A percentile compares a stretch with the other conserved stretches of the same genome.
Conservation (phyloP, 1,284 basidiomycete species). For the Marasmius sp. region DNA sequence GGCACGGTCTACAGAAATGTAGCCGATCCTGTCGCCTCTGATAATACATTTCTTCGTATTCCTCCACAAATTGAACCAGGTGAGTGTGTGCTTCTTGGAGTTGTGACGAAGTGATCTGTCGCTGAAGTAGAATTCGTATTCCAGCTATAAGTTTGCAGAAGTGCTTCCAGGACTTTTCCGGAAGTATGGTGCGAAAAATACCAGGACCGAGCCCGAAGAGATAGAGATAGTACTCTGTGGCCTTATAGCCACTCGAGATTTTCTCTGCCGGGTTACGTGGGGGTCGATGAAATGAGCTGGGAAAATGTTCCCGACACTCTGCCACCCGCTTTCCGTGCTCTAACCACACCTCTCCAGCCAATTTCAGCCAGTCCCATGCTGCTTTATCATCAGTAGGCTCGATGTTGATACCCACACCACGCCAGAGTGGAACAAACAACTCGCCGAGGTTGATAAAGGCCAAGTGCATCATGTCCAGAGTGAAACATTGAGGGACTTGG, state of each 20-base stretch:
- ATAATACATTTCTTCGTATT: constrained; percentile 32
- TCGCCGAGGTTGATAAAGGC: constrained; percentile 32
- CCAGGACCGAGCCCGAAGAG: constrained; percentile 34
- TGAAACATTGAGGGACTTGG: constrained; percentile 18
- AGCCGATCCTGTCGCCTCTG: constrained; percentile 25
- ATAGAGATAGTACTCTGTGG: constrained; percentile 29
- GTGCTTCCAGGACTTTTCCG: constrained; percentile 26
- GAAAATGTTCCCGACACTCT: constrained; percentile 23
- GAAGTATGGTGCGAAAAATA: constrained; percentile 28
- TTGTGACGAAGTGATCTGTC: constrained; percentile 16
- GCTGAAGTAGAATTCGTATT: constrained; percentile 25
- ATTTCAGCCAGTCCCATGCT: constrained; percentile 29
- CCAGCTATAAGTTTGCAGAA: constrained; percentile 33
- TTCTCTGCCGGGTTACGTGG: constrained; percentile 31
- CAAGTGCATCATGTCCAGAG: constrained; percentile 35
- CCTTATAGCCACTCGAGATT: constrained; percentile 33
- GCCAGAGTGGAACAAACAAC: constrained; percentile 31
- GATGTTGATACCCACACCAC: constrained; percentile 23
- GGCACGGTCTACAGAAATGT: no score
- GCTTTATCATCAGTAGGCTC: constrained; percentile 11
- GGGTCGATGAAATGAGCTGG: constrained; percentile 25
- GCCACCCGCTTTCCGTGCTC: constrained; percentile 26
- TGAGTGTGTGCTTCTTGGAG: constrained; percentile 20
- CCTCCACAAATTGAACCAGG: constrained; percentile 24
- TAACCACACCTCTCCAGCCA: constrained; percentile 19